A percentile compares a stretch with the other conserved stretches of the same genome.
Conservation (phyloP, 2,329 filamentous ascomycete genomes). For the Aspergillus sp. region DNA sequence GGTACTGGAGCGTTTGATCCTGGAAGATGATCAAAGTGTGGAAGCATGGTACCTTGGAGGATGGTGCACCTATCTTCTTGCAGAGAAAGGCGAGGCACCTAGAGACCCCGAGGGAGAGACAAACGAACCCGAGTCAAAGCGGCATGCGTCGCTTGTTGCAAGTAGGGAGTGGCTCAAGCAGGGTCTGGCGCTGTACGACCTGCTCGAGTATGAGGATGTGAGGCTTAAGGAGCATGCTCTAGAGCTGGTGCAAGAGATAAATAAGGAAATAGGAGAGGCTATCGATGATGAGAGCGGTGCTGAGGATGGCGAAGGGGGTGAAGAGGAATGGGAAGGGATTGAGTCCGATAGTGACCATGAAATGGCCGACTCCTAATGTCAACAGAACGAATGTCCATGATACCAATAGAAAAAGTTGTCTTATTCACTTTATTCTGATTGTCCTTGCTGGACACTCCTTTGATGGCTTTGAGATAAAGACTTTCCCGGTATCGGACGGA, state of each 20-base stretch:
- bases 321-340: constrained; percentile 60
- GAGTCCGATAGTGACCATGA: constrained; percentile 55
- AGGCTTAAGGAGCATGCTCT: constrained; percentile 49
- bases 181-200: constrained; percentile 76
- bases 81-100: constrained; percentile 48
- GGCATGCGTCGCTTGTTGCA: constrained; percentile 69
- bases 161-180: constrained; percentile 83
- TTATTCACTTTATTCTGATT: background rate
- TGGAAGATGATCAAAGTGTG: constrained; percentile 90
- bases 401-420: constrained; percentile 34
- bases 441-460: background rate
- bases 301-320: constrained; percentile 60
- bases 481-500: constrained; percentile 19
- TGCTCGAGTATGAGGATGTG: constrained; percentile 73
- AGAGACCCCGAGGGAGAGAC: constrained; percentile 37
- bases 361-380: constrained; percentile 57
- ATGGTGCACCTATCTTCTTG: constrained; percentile 81
- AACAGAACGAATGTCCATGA: constrained; percentile 32
- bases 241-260: constrained; percentile 58
- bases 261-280: constrained; percentile 66
- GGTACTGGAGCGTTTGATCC: constrained; percentile 80
- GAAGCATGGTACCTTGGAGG: constrained; percentile 97
- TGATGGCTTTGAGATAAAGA: background rate
- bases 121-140: constrained; percentile 53
- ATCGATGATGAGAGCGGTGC: constrained; percentile 48